Percentiles rank a stretch among this genome's conserved stretches.
phyloP scores from a whole-genome alignment of 192 early-diverging fungal species.

The Coemansia umbellata region DNA sequence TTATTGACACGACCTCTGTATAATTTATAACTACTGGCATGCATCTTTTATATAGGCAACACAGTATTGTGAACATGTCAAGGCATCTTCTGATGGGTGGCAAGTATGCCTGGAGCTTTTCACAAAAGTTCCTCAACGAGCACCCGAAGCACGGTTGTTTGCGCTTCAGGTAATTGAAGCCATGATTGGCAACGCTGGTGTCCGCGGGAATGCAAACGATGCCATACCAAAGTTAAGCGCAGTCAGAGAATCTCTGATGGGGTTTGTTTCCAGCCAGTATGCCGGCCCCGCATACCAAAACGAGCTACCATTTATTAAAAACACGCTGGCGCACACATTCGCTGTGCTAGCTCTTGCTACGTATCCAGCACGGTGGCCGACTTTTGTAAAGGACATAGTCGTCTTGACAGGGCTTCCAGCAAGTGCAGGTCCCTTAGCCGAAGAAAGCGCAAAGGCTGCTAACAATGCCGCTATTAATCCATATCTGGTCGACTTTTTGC shows the following conservation, averaged over 20 bases:
- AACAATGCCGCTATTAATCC: conserved; percentile 53
- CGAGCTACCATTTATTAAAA: conserved; percentile 59
- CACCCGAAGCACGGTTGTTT: conserved; percentile 78
- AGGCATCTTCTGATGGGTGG: conserved; percentile 77
- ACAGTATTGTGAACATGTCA: conserved; percentile 78
- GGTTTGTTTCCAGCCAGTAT: conserved; percentile 43
- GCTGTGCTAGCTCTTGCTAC: conserved; percentile 75
- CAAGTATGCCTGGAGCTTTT: conserved; percentile 78
- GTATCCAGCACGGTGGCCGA: conserved; percentile 83
- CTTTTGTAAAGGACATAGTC: conserved; percentile 85
- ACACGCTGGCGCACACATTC: conserved; percentile 81
- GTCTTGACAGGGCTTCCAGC: conserved; percentile 54
- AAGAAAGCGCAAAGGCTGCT: conserved; percentile 42
- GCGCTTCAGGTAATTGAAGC: conserved; percentile 77
- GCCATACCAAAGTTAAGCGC: conserved; percentile 36
- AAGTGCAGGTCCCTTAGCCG: conserved; percentile 38
- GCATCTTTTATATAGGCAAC: conserved; percentile 58
- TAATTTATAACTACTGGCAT: neutral
- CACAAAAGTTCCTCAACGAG: conserved; percentile 66
- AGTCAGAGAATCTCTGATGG: conserved; percentile 19
- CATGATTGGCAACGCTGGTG: conserved; percentile 26
- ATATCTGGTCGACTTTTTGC: conserved; percentile 63
- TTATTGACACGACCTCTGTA: neutral
- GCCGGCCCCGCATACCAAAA: conserved; percentile 24
- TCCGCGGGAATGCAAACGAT: conserved; percentile 24